Evolutionary conservation across 768 basidiomycete species (phyloP).

Genomic region (Leccinum incarnatum): DNA sequence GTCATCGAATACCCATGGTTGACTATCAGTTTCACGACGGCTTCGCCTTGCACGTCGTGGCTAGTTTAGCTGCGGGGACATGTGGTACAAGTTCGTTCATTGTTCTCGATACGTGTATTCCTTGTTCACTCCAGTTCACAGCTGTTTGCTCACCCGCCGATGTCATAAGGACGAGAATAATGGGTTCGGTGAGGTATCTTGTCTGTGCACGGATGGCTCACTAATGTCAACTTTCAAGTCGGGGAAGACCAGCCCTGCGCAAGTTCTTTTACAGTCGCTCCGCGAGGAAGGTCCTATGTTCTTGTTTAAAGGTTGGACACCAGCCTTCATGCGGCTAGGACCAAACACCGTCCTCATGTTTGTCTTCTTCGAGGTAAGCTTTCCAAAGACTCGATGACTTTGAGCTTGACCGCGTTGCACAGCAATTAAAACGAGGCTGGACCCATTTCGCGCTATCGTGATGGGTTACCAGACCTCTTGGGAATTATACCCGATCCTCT

Average conservation of each 20-base stretch:
- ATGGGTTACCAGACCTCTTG: not conserved
- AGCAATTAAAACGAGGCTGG: constrained; percentile 77
- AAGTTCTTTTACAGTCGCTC: constrained; percentile 57
- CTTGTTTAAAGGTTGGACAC: constrained; percentile 88
- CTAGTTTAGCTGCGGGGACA: constrained; percentile 69
- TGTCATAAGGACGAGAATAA: constrained; percentile 71
- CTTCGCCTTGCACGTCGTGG: constrained; percentile 60
- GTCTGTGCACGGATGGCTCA: not conserved
- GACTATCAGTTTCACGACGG: constrained; percentile 64
- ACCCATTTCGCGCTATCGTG: constrained; percentile 8
- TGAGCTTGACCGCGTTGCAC: constrained; percentile 9
- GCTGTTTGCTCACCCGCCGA: constrained; percentile 80
- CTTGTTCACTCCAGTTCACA: constrained; percentile 26
- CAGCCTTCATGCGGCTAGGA: constrained; percentile 79
- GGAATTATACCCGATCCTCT: not conserved
- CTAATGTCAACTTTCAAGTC: constrained; percentile 40
- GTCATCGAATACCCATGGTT: constrained; percentile 49
- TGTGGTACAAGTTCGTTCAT: constrained; percentile 76
- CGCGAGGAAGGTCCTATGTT: constrained; percentile 74
- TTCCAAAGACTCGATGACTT: not conserved
- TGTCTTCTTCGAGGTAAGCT: constrained; percentile 76
- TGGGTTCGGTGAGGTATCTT: constrained; percentile 59
- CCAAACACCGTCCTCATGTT: constrained; percentile 85
- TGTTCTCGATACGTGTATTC: not conserved
- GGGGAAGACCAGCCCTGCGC: constrained; percentile 43